Evolutionary conservation across 352 stramenopile species (phyloP), one percentile per base, ranked within the genome.

Genomic region (Aphanomyces stellatus): DNA sequence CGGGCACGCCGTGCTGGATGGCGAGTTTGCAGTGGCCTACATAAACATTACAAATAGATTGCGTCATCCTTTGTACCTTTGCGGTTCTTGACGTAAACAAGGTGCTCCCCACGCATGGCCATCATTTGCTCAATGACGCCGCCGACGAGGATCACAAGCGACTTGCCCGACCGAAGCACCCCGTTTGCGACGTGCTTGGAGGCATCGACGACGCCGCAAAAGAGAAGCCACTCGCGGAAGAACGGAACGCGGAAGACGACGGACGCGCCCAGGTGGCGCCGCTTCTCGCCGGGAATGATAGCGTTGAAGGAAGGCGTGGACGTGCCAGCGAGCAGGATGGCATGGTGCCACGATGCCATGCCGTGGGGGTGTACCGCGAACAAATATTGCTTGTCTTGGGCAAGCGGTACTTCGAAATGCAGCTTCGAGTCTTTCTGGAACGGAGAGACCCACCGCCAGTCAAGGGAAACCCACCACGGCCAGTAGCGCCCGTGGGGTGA

Each of bases 91-190:
- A 82, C 78, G 72, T 90, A 91, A 53, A 94, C 77, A 28, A 75
- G 82, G 42, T 94, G 85, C 43, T 92, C 77, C 34, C 80, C 77
- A 17, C 73, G 74, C 60, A 88, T 69, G 43, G 83, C 85, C 24
- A 92, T 66, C 84, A 94, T 90, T 71, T 94, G 83, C 79, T 94
- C 85, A 17, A 80, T 70, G 71, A 91, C 91, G 33, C 84, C 83
- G 3, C 85, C 84, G 40, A 94, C 82, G 17, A 92, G 56, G 37
- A 93, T 94, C 25, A 90, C 81, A 46, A 91, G 65, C 66, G 81
- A 91, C 72, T 90, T 89, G 53, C 78, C 82, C 53, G 80, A 77
- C 22, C 70, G 72, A 33, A 92, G 76, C 64, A 76, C 74, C 22
- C 55, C 59, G 19, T 90, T 77, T 10, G 85, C 85, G 6, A 88